Evolutionary conservation across 495 filamentous ascomycete species (phyloP).

Genomic region (Tuber brumale): DNA sequence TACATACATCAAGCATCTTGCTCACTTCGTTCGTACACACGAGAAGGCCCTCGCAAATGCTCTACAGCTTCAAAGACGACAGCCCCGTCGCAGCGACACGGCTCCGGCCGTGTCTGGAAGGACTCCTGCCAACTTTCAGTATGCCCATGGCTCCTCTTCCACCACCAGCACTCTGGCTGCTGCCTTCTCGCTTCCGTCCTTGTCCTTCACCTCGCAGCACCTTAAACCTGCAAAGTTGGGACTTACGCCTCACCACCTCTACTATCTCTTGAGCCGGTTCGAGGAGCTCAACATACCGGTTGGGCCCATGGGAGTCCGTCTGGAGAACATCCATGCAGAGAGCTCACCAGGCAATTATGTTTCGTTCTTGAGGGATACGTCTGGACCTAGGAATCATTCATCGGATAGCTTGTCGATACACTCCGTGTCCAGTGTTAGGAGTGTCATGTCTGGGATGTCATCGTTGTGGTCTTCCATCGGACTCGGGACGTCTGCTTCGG

Average conservation of each 20-base stretch:
- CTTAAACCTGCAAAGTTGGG: slow-evolving; percentile 86
- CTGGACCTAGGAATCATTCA: slow-evolving; percentile 61
- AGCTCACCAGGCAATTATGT: slow-evolving; percentile 85
- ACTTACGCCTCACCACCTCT: slow-evolving; percentile 94
- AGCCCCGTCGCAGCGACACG: slow-evolving; percentile 46
- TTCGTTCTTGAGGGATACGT: slow-evolving; percentile 76
- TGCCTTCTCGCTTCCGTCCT: slow-evolving; percentile 74
- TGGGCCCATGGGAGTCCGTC: slow-evolving; percentile 88
- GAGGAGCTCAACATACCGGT: slow-evolving; percentile 84
- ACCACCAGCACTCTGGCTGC: slow-evolving; percentile 67
- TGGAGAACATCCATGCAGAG: slow-evolving; percentile 90
- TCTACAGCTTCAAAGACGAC: slow-evolving; percentile 67
- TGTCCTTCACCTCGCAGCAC: slow-evolving; percentile 74
- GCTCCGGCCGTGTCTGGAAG: slow-evolving; percentile 51
- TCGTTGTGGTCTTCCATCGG: slow-evolving; percentile 84
- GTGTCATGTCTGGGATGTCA: slow-evolving; percentile 94
- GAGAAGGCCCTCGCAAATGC: slow-evolving; percentile 97
- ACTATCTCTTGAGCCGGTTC: slow-evolving; percentile 89
- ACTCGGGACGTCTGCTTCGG: slow-evolving; percentile 63
- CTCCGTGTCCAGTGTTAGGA: slow-evolving; percentile 92
- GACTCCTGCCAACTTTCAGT: slow-evolving; percentile 48
- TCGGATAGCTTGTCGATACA: slow-evolving; percentile 85
- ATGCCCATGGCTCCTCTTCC: slow-evolving; percentile 50
- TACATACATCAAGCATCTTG: slow-evolving; percentile 88
- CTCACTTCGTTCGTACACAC: slow-evolving; percentile 90